Conservation (phyloP, 768 basidiomycete species). For the Tulasnella sp. region DNA sequence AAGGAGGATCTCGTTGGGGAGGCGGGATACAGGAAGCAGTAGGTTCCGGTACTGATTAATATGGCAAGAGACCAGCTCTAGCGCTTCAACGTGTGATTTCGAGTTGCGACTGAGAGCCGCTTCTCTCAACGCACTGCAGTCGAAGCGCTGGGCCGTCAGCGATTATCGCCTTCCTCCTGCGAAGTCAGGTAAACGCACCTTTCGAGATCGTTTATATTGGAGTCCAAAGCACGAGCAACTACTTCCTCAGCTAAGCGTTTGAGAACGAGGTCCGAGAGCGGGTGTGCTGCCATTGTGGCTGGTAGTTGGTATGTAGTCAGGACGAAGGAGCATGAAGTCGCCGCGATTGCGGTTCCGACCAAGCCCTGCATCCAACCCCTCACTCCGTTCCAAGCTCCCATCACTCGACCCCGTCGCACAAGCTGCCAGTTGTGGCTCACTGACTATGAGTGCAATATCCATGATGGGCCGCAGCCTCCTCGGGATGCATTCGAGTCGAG, state of each 20-base stretch:
- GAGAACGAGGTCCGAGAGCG: neutral
- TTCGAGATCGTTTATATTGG: neutral
- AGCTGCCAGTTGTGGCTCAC: neutral
- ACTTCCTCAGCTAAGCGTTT: neutral
- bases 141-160: neutral
- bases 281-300: neutral
- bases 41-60: neutral
- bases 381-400: neutral
- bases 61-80: neutral
- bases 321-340: neutral
- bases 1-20: neutral
- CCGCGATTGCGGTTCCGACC: neutral
- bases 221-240: neutral
- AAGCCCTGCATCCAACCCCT: neutral
- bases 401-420: neutral
- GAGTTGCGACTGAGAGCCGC: neutral
- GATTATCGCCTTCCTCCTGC: neutral
- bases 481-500: conserved; percentile 22
- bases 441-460: conserved; percentile 1
- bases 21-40: neutral
- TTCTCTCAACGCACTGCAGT: neutral
- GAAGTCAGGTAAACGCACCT: neutral
- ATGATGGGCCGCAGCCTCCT: conserved; percentile 11
- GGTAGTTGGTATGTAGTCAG: neutral
- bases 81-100: neutral